Base-by-base conservation (phyloP, 2,329 filamentous ascomycete genomes). In the Remersonia thermophila region DNA sequence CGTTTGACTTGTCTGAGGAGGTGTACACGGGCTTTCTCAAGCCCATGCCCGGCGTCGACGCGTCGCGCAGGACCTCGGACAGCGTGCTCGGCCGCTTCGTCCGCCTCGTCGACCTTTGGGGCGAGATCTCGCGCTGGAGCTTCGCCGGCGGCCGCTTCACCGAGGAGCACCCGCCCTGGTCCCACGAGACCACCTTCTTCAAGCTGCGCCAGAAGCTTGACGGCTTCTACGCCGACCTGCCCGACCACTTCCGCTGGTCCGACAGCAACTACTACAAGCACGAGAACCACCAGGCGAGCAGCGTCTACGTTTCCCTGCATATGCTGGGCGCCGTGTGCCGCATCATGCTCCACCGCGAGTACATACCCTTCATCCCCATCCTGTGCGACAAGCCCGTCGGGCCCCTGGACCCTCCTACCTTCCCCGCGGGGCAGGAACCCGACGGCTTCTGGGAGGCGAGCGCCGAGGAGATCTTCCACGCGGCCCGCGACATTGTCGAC, bases 311-410 rank as follows among this genome's bases (percentile, higher is more conserved):
- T 8, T 66, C 80, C 3, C 59, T 84, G 37, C 80, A 84, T 48
- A 74, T 77, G 47, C 66, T 82, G 1, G 69, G 73, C 40, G 69
- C 71, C 2, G 61, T 83, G 2, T 82, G 75, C 51, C 66, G 70
- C 38, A 76, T 84, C 43, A 73, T 80, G 59, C 62, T 83, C 18
- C 74, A 81, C 48, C 65, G 78, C 42, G 77, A 82, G 51, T 81
- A 77, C 42, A 65, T 82, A 17, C 76, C 77, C 0, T 80, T 79
- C 48, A 65, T 79, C 12, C 73, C 77, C 2, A 61, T 79, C n/a
- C 62, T 65, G 7, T 72, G 65, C 45, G 42, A 49, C 2, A 55
- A 51, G 14, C 70, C 70, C 1, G 47, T 58, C 26, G 71, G 71
- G 0, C 77, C 78, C 0, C 54, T 80, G 9, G 77, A 81, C 46